Base-by-base conservation (phyloP, 2,329 filamentous ascomycete species). In the Graphiopsis chlorocephala region DNA sequence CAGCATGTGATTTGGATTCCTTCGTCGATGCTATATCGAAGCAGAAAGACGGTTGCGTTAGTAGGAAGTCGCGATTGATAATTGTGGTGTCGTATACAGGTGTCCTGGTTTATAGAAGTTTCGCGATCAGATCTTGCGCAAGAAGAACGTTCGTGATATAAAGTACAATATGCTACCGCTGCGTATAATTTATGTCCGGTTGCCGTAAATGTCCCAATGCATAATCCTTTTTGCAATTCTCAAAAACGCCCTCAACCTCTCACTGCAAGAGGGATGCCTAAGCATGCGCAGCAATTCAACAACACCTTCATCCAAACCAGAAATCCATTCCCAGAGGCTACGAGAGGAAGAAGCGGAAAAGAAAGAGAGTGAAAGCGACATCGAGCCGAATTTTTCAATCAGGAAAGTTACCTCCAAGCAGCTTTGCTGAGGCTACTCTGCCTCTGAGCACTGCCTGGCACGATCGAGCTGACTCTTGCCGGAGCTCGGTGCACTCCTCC, bases 381-480 rank as follows among this genome's bases (percentile, higher is more conserved):
- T 12, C 12, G 20, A 28, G 10, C 14, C 23, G 31, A 23, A 12
- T 31, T 5, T 20, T 4, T 15, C n/a, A 15, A 15, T 15, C 20
- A 15, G 23, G 20, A 12, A 29, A 7, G n/a, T 66, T 31, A 68
- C 35, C 67, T 47, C 67, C 67, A 68, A 23, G 63, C 67, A 57
- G 62, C 62, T 47, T 68, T 69, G 14, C 53, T 65, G 4, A 60
- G 62, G 17, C 55, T 64, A 15, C 61, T 55, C 15, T 26, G 45
- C 38, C 63, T 67, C 60, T 62, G 60, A 1, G 61, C 61, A 35
- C 64, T 56, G 8, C 63, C 63, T 3, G 66, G 64, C 35, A 65
- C 31, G 15, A 64, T 42, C 4, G 56, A 55, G 45, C 68, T 69
- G 23, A 67, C 64, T 53, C 67, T 65, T 4, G 58, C 61, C 3